Base-by-base conservation (phyloP, 108 stramenopile species). In the Thalassiosira profunda region DNA sequence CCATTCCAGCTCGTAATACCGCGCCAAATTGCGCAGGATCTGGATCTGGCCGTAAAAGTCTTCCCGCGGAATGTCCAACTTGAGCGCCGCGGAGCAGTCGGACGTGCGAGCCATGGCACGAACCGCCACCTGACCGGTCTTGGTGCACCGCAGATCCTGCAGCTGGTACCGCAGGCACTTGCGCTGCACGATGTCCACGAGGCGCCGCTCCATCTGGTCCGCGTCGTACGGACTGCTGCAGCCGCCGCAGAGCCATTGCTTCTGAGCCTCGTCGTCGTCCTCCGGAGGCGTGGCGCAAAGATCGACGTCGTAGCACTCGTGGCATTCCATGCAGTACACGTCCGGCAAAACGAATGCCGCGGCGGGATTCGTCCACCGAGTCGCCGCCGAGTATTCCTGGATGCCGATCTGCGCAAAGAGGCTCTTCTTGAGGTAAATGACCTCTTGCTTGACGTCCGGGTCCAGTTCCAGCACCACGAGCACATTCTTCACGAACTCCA, bases 401-500 rank as follows among this genome's bases (percentile, higher is more conserved):
- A 98, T 89, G 14, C 94, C 93, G 35, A 99, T 79, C 68, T 98
- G 94, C 15, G 97, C 90, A 33, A 99, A 82, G 6, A 98, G 79
- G 63, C 87, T 87, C 63, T 91, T 84, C 44, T 93, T 92, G 63
- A 97, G 62, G 30, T 72, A 81, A 28, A 83, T 72, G 25, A 94
- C 90, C 76, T 97, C 96, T 28, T 89, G 86, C 30, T 84, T 67
- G 3, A 89, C 77, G 37, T 91, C 89, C 4, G 82, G 40, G 69
- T 99, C 99, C 14, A 99, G 85, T 44, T 84, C 76, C 29, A 99
- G 68, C 5, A 99, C 81, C 21, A 72, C 80, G 43, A 90, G 86
- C 18, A 98, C 84, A 64, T 79, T 86, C 70, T 98, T 98, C 67
- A 96, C 91, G 69, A 99, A 98, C 77, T 98, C 97, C 36, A 99